These are phyloP conservation scores for Lactifluus hygrophoroides DNA, from an alignment of 768 basidiomycete genomes.

Conservation along the genomic window DNA sequence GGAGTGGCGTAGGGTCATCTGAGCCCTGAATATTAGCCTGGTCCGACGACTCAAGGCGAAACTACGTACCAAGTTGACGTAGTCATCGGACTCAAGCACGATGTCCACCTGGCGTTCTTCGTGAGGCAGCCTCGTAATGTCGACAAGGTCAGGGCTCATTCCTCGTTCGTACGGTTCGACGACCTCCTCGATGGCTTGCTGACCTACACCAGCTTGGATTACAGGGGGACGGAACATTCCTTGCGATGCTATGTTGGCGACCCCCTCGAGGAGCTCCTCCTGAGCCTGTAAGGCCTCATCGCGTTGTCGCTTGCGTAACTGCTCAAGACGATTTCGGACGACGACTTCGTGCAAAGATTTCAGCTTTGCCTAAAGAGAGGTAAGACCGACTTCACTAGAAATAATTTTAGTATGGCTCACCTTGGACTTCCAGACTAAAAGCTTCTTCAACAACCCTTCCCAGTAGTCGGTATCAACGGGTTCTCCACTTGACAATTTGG, in stretches of 20 bases:
- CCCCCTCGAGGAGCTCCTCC: slow-evolving; percentile 79
- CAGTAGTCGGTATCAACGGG: slow-evolving; percentile 97
- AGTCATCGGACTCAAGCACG: slow-evolving; percentile 58
- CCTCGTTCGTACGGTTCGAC: slow-evolving; percentile 72
- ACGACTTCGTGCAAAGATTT: slow-evolving; percentile 93
- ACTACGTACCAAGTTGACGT: slow-evolving; percentile 39
- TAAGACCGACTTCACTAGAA: neutral
- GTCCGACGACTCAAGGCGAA: neutral
- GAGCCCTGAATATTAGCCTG: slow-evolving; percentile 2
- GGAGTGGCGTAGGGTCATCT: slow-evolving; percentile 73
- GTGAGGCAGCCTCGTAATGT: slow-evolving; percentile 55
- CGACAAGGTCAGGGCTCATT: slow-evolving; percentile 78
- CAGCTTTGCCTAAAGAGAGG: slow-evolving; percentile 63
- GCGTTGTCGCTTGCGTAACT: slow-evolving; percentile 89
- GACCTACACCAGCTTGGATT: slow-evolving; percentile 29
- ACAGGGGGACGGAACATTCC: slow-evolving; percentile 34
- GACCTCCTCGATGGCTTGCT: slow-evolving; percentile 41
- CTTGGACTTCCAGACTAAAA: slow-evolving; percentile 97
- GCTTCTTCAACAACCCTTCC: slow-evolving; percentile 85
- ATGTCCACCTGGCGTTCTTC: slow-evolving; percentile 83
- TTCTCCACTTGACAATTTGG: slow-evolving; percentile 84
- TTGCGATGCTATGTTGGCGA: slow-evolving; percentile 50
- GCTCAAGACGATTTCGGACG: slow-evolving; percentile 90
- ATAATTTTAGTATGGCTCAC: slow-evolving; percentile 32
- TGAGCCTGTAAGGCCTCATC: slow-evolving; percentile 94